Evolutionary conservation across 371 early-diverging fungal species (phyloP).

Genomic region (Sporodiniella umbellata): DNA sequence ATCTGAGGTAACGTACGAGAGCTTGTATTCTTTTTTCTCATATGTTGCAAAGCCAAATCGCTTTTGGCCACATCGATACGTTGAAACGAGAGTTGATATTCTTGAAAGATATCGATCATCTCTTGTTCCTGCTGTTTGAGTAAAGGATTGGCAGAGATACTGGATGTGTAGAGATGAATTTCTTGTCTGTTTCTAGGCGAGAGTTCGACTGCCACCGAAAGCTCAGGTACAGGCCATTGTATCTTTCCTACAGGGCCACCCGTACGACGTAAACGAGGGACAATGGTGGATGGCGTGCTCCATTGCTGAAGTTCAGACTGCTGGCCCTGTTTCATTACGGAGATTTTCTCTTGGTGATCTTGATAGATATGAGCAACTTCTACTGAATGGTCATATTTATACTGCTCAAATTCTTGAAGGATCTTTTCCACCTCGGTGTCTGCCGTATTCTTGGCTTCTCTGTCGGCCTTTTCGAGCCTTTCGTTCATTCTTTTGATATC

Average conservation of each 20-base stretch:
- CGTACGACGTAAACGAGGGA: not conserved
- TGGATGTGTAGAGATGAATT: slow-evolving; percentile 34
- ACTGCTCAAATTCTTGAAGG: slow-evolving; percentile 47
- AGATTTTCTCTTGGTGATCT: slow-evolving; percentile 37
- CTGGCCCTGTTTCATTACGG: slow-evolving; percentile 34
- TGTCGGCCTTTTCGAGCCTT: slow-evolving; percentile 31
- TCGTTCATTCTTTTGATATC: slow-evolving; percentile 23
- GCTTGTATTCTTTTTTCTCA: slow-evolving; percentile 25
- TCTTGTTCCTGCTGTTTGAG: slow-evolving; percentile 34
- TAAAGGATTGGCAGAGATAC: slow-evolving; percentile 30
- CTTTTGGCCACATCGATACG: slow-evolving; percentile 37
- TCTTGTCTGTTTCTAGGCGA: slow-evolving; percentile 18
- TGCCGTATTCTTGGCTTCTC: slow-evolving; percentile 32
- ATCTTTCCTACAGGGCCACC: slow-evolving; percentile 4
- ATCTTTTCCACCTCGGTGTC: slow-evolving; percentile 44
- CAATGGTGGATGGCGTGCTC: not conserved
- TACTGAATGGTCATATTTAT: slow-evolving; percentile 40
- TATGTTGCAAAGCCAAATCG: slow-evolving; percentile 38
- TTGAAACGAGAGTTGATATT: slow-evolving; percentile 22
- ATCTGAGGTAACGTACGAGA: slow-evolving; percentile 28
- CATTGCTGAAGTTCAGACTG: slow-evolving; percentile 9
- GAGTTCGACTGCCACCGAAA: not conserved
- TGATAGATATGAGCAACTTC: slow-evolving; percentile 35
- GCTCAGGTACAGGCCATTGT: slow-evolving; percentile 6
- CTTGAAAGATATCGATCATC: slow-evolving; percentile 14